Evolutionary conservation across 2,329 filamentous ascomycete genomes (phyloP).

Genomic region (Fusarium haematococcum): DNA sequence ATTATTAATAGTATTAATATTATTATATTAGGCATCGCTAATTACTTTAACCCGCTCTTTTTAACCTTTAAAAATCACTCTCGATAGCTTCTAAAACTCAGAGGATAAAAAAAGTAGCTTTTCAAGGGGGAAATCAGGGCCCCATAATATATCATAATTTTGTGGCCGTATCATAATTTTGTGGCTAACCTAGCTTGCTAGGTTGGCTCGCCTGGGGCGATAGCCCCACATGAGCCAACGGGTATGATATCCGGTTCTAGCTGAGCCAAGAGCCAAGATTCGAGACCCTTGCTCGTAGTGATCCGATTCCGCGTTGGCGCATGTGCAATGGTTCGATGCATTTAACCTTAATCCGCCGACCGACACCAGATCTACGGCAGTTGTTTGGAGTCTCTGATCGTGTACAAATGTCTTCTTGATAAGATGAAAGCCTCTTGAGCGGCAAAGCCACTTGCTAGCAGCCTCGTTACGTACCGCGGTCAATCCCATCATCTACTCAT

Average conservation of each 20-base stretch:
- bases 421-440: neutral
- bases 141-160: too few relatives aligned
- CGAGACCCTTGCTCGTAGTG: neutral
- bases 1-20: too few relatives aligned
- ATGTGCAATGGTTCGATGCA: neutral
- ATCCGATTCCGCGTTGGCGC: neutral
- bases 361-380: neutral
- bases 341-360: neutral
- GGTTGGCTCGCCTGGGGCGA: too few relatives aligned
- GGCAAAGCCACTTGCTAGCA: neutral
- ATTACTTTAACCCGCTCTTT: too few relatives aligned
- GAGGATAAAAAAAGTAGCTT: too few relatives aligned
- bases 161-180: too few relatives aligned
- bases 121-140: too few relatives aligned
- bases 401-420: neutral
- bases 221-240: too few relatives aligned
- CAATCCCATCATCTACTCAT: neutral
- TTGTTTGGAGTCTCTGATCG: neutral
- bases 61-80: too few relatives aligned
- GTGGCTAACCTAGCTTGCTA: too few relatives aligned
- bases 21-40: too few relatives aligned
- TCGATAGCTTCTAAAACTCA: too few relatives aligned
- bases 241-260: neutral
- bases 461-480: neutral
- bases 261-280: neutral